These are phyloP conservation scores for Populus hybrid DNA, from an alignment of 441 rosid species.

Conservation along the genomic window DNA sequence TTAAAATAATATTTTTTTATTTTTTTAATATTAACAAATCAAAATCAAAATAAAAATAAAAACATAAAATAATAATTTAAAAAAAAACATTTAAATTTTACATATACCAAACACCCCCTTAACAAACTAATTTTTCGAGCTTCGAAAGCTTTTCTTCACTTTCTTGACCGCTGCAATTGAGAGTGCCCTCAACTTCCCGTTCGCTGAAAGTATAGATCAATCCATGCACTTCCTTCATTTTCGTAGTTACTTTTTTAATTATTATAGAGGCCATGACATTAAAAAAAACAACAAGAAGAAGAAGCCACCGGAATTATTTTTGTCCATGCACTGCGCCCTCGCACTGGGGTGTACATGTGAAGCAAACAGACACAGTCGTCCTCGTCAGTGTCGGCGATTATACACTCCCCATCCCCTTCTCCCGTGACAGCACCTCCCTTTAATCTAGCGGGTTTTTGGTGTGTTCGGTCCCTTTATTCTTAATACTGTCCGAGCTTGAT, in stretches of 20 bases:
- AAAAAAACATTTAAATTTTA: too few species aligned
- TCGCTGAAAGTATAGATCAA: neutral
- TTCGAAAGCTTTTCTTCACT: neutral
- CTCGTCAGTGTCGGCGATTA: constrained; percentile 21
- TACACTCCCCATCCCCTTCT: neutral
- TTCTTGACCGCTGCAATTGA: neutral
- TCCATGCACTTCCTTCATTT: neutral
- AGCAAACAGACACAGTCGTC: constrained; percentile 3
- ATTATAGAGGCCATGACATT: neutral
- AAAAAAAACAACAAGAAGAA: too few species aligned
- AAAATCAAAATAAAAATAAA: too few species aligned
- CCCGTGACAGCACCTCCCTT: constrained; percentile 8
- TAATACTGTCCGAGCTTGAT: too few species aligned
- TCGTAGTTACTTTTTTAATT: neutral
- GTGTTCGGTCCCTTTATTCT: too few species aligned
- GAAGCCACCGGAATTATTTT: neutral
- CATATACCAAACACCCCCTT: too few species aligned
- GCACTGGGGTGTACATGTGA: constrained; percentile 12
- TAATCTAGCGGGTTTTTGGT: neutral
- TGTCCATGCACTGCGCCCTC: neutral
- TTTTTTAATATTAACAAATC: too few species aligned
- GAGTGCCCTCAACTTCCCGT: neutral
- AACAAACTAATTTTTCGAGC: too few species aligned
- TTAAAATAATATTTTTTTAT: too few species aligned
- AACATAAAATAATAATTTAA: too few species aligned